Percentiles rank a stretch among this genome's conserved stretches.
phyloP scores from a whole-genome alignment of 208 protist genomes.

The Tritrichomonas foetus region DNA sequence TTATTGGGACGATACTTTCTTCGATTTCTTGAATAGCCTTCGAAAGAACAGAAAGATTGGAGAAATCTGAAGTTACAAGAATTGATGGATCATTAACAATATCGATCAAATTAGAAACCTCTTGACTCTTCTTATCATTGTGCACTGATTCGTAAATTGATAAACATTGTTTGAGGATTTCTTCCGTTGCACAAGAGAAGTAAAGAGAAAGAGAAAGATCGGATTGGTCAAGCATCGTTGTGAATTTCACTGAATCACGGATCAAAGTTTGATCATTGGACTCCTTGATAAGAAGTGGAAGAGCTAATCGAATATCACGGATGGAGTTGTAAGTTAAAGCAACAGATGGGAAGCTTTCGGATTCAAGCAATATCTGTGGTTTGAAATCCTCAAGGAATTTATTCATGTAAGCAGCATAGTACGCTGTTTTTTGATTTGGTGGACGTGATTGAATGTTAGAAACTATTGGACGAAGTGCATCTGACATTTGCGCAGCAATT shows the following conservation, averaged over 20 bases:
- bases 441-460: background rate
- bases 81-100: background rate
- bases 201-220: background rate
- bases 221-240: background rate
- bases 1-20: background rate
- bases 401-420: background rate
- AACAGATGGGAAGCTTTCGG: background rate
- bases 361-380: background rate
- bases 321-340: background rate
- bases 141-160: too few species aligned
- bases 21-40: background rate
- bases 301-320: background rate
- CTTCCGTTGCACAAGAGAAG: background rate
- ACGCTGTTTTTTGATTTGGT: background rate
- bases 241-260: background rate
- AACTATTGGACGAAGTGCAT: background rate
- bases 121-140: too few species aligned
- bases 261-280: background rate
- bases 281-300: background rate
- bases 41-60: background rate
- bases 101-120: too few species aligned
- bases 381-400: background rate
- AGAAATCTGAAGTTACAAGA: background rate
- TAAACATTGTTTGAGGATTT: background rate
- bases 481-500: background rate